Base-by-base conservation (phyloP, 129 eudicot genomes). In the Centaurea solstitialis region DNA sequence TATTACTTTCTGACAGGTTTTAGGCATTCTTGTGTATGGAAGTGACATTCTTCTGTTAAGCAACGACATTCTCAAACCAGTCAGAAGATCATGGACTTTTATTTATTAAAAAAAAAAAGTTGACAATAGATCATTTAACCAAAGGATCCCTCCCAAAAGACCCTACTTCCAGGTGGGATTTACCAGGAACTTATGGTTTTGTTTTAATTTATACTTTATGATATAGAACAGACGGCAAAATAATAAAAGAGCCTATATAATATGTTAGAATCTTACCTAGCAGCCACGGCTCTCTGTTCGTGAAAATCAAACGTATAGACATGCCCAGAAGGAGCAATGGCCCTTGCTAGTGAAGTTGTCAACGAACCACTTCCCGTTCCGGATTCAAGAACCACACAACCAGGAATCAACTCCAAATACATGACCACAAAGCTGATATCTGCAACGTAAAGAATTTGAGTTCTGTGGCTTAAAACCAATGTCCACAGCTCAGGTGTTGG, bases 401-500 rank as follows among this genome's bases (percentile, higher is more conserved):
- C 98, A 6, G 97, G 97, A 73, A 92, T 89, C 72, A 95, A 72
- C 77, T 95, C 99, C 85, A 95, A 72, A 72, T 91, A 92, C 99
- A 91, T 92, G 7, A 95, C 82, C 23, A 95, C 97, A 82, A 95
- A 90, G 79, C 97, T 92, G 64, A 95, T 92, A 80, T 95, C 99
- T n/a, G 94, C 97, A 79, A 92, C 81, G 78, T 95, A 95, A 3
- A 95, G 87, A 82, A 95, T 95, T 79, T 95, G 98, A 39, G 99
- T 95, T 82, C 97, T 82, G 85, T 95, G 99, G 83, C 99, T 95
- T 47, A 92, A 80, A 73, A 95, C 99, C 86, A 92, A 39, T 12
- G 97, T 95, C 99, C 99, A 95, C 26, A 92, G 82, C 81, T 95
- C 99, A 3, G 99, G 94, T 28, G 99, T 95, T 41, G 99, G 99